Evolutionary conservation across 2,329 filamentous ascomycete species (phyloP), one percentile per base, ranked within the genome.

Genomic region (Verticillium longisporum): DNA sequence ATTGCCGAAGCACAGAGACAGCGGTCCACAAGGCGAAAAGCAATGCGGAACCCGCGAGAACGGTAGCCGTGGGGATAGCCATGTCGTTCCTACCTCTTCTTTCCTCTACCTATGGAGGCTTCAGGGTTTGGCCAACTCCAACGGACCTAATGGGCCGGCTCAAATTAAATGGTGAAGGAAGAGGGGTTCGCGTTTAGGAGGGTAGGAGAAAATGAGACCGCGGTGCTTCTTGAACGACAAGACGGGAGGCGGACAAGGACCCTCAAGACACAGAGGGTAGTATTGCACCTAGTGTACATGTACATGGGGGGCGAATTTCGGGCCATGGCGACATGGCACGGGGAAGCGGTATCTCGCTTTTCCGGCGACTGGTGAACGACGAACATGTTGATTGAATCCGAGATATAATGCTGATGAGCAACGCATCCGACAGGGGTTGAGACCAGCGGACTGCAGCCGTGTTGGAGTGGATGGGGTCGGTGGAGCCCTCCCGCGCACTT

Each of bases 1-100:
- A 63, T n/a, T 57, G 41, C 9, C 60, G 57, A 31, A 61, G 18
- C 31, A 58, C 54, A 36, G 45, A 38, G 21, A 58, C 18, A 34
- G 57, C 6, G 18, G 60, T 50, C 36, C 34, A 57, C 18, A 38
- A 15, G 56, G 37, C 36, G 34, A 26, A 11, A 15, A 57, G 21
- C 3, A 53, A 13, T 3, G 18, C 18, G 10, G 18, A 53, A 10
- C n/a, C 18, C 6, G 18, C 18, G 18, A 53, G 10, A 13, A 53
- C 6, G n/a, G 45, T 26, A 2, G 45, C 4, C 18, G 11, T 18
- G 18, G 45, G 18, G 13, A 53, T 9, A 53, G 45, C 45, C 45
- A 53, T 53, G n/a, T 13, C 18, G 45, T 11, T 31, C 26, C 5
- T 31, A 31, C 26, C 26, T 31, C 18, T 7, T 21, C 21, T 53